Conservation (phyloP, 1,139 yeast genomes). For the Debaryomyces nepalensis region DNA sequence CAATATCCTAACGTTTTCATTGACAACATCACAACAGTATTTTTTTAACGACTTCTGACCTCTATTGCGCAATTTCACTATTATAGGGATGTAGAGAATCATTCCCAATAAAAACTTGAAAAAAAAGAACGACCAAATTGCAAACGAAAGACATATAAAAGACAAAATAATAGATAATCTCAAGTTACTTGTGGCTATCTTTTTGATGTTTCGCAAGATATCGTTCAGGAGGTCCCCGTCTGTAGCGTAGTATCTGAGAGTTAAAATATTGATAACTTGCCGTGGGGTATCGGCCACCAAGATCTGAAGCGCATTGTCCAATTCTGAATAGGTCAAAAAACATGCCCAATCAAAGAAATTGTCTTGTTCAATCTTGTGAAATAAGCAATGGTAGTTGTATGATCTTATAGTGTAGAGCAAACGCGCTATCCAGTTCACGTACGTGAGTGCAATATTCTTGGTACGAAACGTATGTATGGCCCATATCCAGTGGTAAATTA, state of each 20-base stretch:
- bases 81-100: slow-evolving; percentile 58
- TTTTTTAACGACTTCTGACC: slow-evolving; percentile 53
- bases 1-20: slow-evolving; percentile 55
- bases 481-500: slow-evolving; percentile 61
- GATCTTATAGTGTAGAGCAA: slow-evolving; percentile 56
- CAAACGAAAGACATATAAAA: slow-evolving; percentile 74
- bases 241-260: slow-evolving; percentile 62
- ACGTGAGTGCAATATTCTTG: slow-evolving; percentile 69
- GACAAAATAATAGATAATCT: slow-evolving; percentile 72
- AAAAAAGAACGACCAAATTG: slow-evolving; percentile 76
- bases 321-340: slow-evolving; percentile 67
- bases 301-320: slow-evolving; percentile 66
- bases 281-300: slow-evolving; percentile 86
- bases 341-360: slow-evolving; percentile 70
- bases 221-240: slow-evolving; percentile 46
- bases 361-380: slow-evolving; percentile 69
- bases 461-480: slow-evolving; percentile 65
- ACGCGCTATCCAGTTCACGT: slow-evolving; percentile 69
- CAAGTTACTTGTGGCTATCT: slow-evolving; percentile 63
- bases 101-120: slow-evolving; percentile 62
- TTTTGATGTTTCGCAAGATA: slow-evolving; percentile 56
- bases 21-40: slow-evolving; percentile 61
- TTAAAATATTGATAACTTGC: slow-evolving; percentile 80
- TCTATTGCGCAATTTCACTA: slow-evolving; percentile 45
- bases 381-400: slow-evolving; percentile 74